Conservation (phyloP, 2,329 filamentous ascomycete genomes). For the Pseudocercospora eumusae region DNA sequence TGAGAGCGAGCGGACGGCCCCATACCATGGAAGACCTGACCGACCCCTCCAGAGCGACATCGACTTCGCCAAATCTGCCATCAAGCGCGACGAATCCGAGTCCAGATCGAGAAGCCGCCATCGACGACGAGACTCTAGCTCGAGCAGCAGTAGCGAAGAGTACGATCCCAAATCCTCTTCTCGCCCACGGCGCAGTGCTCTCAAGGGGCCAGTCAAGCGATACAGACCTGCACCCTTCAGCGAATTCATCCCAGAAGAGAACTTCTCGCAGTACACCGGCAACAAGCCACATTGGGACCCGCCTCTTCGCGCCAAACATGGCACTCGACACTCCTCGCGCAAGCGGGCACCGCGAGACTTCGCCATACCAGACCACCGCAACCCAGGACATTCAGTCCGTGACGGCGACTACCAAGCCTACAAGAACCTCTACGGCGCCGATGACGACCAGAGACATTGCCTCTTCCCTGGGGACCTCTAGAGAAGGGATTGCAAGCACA, state of each 20-base stretch:
- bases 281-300: conserved; percentile 4
- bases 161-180: conserved; percentile 4
- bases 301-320: conserved; percentile 23
- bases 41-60: background rate
- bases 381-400: conserved; percentile 21
- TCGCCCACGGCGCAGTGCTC: conserved; percentile 10
- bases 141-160: conserved; percentile 7
- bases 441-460: conserved; percentile 21
- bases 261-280: conserved; percentile 12
- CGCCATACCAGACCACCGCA: conserved; percentile 20
- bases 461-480: conserved; percentile 7
- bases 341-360: conserved; percentile 25
- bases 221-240: conserved; percentile 18
- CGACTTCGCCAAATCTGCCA: conserved; percentile 7
- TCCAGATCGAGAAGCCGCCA: background rate
- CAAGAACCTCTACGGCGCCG: conserved; percentile 27
- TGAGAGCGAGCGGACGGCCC: conserved; percentile 3
- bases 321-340: conserved; percentile 17
- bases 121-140: conserved; percentile 10
- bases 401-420: conserved; percentile 17
- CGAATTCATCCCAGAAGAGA: conserved; percentile 25
- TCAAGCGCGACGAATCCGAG: background rate
- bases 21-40: background rate
- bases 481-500: background rate
- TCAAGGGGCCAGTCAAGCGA: conserved; percentile 12